Percentiles rank a stretch among this genome's conserved stretches.
phyloP scores from a whole-genome alignment of 2,329 filamentous ascomycete genomes.

The Didymella keratinophila region DNA sequence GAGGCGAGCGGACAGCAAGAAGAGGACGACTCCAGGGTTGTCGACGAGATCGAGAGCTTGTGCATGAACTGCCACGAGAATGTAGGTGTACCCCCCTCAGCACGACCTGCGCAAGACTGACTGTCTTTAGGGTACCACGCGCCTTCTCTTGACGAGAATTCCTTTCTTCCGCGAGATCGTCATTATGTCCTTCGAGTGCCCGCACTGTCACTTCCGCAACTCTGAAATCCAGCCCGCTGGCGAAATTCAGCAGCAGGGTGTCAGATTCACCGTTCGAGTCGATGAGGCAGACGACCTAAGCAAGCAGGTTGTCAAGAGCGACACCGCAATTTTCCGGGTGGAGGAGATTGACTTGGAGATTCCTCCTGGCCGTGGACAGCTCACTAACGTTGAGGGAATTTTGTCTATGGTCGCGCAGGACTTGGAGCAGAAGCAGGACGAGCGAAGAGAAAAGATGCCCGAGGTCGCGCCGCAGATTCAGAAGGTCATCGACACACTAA shows the following conservation, averaged over 20 bases:
- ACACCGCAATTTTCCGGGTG: constrained; percentile 83
- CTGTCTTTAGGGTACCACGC: constrained; percentile 74
- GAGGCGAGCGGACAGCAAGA: constrained; percentile 49
- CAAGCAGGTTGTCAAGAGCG: constrained; percentile 90
- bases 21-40: constrained; percentile 55
- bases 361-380: constrained; percentile 85
- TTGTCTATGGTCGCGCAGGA: constrained; percentile 80
- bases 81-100: constrained; percentile 34
- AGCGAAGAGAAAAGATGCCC: constrained; percentile 77
- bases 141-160: constrained; percentile 87
- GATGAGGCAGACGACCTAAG: constrained; percentile 77
- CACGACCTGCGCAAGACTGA: constrained; percentile 27
- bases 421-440: constrained; percentile 81
- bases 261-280: constrained; percentile 82
- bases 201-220: constrained; percentile 87
- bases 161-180: constrained; percentile 98
- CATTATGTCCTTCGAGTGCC: constrained; percentile 94
- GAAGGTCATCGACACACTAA: constrained; percentile 75
- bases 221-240: constrained; percentile 94
- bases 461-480: constrained; percentile 82
- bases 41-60: constrained; percentile 62
- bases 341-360: constrained; percentile 94
- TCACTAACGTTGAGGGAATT: constrained; percentile 93
- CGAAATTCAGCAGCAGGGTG: constrained; percentile 87
- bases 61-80: constrained; percentile 65